phyloP scores from a whole-genome alignment of 2,329 filamentous ascomycete genomes.

The Diaporthe aspalathi region DNA sequence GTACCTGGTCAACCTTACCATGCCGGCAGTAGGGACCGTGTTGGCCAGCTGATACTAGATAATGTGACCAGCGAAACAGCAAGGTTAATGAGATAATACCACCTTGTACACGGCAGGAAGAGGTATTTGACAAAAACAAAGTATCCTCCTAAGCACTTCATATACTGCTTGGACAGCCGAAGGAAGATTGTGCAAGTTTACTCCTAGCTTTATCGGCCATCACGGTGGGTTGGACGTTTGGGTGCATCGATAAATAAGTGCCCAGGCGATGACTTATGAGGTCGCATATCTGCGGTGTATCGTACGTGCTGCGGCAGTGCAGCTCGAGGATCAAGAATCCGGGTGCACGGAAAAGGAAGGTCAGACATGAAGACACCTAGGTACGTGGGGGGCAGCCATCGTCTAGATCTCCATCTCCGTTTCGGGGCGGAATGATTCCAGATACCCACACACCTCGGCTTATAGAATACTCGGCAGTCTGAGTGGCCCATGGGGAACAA shows the following conservation, averaged over 20 bases:
- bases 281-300: not conserved
- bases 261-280: too few species aligned
- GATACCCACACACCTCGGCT: not conserved
- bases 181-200: too few species aligned
- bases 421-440: conserved; percentile 20
- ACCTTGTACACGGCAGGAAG: too few species aligned
- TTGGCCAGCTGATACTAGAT: not conserved
- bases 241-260: too few species aligned
- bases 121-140: too few species aligned
- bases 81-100: not conserved
- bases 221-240: too few species aligned
- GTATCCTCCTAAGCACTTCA: too few species aligned
- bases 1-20: conserved; percentile 44
- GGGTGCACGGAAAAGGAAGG: not conserved
- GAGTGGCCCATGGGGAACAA: not conserved
- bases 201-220: too few species aligned
- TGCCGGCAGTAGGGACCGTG: conserved; percentile 22
- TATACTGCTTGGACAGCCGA: too few species aligned
- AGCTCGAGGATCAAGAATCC: not conserved
- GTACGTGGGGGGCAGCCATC: too few species aligned
- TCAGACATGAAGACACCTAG: too few species aligned
- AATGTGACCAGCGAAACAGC: not conserved
- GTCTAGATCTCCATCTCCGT: not conserved
- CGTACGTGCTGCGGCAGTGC: not conserved
- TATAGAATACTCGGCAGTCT: not conserved